phyloP scores from a whole-genome alignment of 2,329 filamentous ascomycete genomes.

The Epicoccum sorghinum region DNA sequence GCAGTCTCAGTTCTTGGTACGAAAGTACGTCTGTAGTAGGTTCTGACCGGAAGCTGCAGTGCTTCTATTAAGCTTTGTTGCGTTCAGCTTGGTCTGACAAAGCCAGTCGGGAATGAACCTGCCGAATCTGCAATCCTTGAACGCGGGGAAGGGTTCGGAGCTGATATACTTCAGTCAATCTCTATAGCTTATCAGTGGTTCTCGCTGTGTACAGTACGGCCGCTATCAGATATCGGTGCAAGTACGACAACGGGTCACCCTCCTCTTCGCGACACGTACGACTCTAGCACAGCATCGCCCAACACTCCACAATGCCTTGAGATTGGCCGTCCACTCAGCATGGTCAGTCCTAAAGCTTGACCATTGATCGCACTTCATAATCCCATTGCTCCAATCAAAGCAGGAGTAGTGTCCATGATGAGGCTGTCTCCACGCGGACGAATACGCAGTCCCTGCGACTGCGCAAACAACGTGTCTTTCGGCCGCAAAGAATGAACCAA shows the following conservation, averaged over 20 bases:
- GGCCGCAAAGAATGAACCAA: not conserved
- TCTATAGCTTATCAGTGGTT: not conserved
- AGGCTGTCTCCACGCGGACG: not conserved
- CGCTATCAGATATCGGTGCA: not conserved
- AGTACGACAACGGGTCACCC: conserved; percentile 4
- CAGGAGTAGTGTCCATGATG: not conserved
- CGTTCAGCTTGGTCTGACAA: conserved; percentile 28
- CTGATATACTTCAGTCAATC: not conserved
- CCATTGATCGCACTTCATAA: too few relatives aligned
- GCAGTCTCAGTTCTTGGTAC: not conserved
- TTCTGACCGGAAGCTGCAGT: conserved; percentile 32
- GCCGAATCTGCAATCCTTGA: not conserved
- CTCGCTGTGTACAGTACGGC: not conserved
- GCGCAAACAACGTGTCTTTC: not conserved
- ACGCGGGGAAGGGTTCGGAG: not conserved
- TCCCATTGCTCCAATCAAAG: not conserved
- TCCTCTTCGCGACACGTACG: not conserved
- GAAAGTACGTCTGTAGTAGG: conserved; percentile 7
- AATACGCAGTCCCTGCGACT: not conserved
- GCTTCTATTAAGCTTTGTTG: conserved; percentile 44
- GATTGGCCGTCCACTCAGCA: not conserved
- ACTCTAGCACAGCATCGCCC: conserved; percentile 1
- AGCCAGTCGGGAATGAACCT: not conserved
- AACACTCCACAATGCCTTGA: not conserved
- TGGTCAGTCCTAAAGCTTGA: not conserved